Base-by-base conservation (phyloP, 2,329 filamentous ascomycete species). In the Xylariaceae sp. region DNA sequence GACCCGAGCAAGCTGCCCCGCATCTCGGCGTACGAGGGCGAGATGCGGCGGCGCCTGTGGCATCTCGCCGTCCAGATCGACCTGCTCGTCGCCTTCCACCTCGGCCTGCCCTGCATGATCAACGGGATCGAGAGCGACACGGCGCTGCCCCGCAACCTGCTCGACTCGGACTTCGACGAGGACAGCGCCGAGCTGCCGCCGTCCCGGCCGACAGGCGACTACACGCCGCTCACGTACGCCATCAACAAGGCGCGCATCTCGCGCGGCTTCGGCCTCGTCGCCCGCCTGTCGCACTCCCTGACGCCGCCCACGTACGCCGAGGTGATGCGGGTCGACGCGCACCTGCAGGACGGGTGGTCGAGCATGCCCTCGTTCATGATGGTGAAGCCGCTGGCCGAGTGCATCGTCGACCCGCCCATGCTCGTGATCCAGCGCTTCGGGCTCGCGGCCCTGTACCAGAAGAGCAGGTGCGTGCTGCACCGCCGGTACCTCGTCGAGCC, bases 81-180 rank as follows among this genome's bases (percentile, higher is more conserved):
- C 52, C 59, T 80, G 3, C 59, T 85, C 3, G 76, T 81, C 17
- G 75, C 78, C 2, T 83, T 83, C 52, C 80, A 85, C 52, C 70
- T 83, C 43, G 81, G 81, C 2, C 64, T 86, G 38, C 82, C 82
- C 2, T 72, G 72, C 52, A 81, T 84, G 75, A 67, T 83, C 31
- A 70, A 78, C 40, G 67, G 71, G 16, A 73, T 80, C 24, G 79
- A 83, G 43, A 75, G 71, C 32, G 82, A 85, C 52, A 81, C 78
- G 0, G 62, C 68, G 2, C 57, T 77, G 14, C 81, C 81, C 12
- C 66, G 69, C 21, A 84, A 85, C 55, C 57, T 85, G 21, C 67
- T 74, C 36, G 81, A 86, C 54, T 73, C 78, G 21, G 81, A 85
- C 53, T 81, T 85, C 48, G 67, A 69, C 44, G 71, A 78, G 55